A percentile compares a stretch with the other conserved stretches of the same genome.
Conservation (phyloP, 805 yeast species). For the Candida schatavii region DNA sequence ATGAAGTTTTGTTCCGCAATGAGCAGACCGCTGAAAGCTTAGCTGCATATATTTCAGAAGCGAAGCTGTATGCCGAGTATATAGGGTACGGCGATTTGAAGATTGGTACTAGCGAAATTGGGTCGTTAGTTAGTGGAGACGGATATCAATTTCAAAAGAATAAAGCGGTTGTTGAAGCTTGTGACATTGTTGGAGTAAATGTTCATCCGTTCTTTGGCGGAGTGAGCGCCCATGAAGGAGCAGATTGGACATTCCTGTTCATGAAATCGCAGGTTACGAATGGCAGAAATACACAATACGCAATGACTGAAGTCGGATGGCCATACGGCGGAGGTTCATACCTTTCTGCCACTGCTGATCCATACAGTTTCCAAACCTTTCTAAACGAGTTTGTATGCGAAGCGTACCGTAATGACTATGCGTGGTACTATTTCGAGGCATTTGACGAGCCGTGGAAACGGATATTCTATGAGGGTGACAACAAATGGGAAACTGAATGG, state of each 20-base stretch:
- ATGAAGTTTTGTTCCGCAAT: constrained; percentile 57
- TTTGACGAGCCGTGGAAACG: constrained; percentile 73
- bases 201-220: constrained; percentile 72
- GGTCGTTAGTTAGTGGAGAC: constrained; percentile 40
- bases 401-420: constrained; percentile 30
- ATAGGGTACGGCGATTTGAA: constrained; percentile 38
- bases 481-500: constrained; percentile 70
- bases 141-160: too few species aligned
- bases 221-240: constrained; percentile 41
- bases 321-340: constrained; percentile 59
- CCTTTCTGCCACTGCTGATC: constrained; percentile 46
- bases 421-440: constrained; percentile 66
- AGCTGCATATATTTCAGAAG: constrained; percentile 38
- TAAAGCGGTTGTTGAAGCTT: constrained; percentile 15
- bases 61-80: constrained; percentile 34
- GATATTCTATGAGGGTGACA: constrained; percentile 45
- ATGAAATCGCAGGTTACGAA: constrained; percentile 44
- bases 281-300: constrained; percentile 29
- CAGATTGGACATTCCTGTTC: constrained; percentile 53
- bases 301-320: constrained; percentile 71
- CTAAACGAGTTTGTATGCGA: constrained; percentile 52
- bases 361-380: constrained; percentile 43
- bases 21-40: constrained; percentile 42
- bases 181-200: constrained; percentile 62
- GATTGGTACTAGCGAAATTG: constrained; percentile 64